Base-by-base conservation (phyloP, 1,284 basidiomycete species). In the Macrocybe sp. region DNA sequence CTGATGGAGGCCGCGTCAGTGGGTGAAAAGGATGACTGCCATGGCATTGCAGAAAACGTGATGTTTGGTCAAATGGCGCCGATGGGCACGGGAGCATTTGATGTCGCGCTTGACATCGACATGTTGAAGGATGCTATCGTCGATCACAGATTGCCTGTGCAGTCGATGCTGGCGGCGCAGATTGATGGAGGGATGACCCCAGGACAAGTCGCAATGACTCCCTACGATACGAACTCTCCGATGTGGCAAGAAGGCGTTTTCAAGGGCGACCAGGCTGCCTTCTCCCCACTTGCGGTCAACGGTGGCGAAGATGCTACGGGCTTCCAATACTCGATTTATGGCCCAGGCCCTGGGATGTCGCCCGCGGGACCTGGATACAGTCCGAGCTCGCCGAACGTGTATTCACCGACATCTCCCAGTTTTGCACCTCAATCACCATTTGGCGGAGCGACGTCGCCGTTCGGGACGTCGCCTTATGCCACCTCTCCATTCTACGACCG, bases 61-160 rank as follows among this genome's bases (percentile, higher is more conserved):
- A 82, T 99, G 76, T 91, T 99, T 53, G 97, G 97, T 12, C 97
- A 99, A 71, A 91, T 99, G 83, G 97, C 97, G 32, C 96, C 94
- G 0, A 95, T 96, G 92, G 93, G 93, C 44, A 95, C 93, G 0
- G 93, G 93, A 9, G 83, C 93, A 5, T 98, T 98, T 64, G 96
- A 98, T 47, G 90, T 99, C 44, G 88, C 93, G 1, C 78, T 99
- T 43, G 97, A 99, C 69, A 89, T 98, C 57, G 91, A 96, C 58
- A 97, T 98, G 93, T 78, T 99, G 59, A 97, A 98, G 77, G 96
- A 99, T 55, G 96, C 97, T 43, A 95, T 99, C 49, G 91, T 98
- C 48, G 97, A 99, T 66, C 92, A 96, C 62, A 88, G 93, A 39
- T 73, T 97, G 50, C 95, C 95, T 0, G 85, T 93, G 32, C 88